phyloP scores from a whole-genome alignment of 441 rosid species.

The Populus hybrid region DNA sequence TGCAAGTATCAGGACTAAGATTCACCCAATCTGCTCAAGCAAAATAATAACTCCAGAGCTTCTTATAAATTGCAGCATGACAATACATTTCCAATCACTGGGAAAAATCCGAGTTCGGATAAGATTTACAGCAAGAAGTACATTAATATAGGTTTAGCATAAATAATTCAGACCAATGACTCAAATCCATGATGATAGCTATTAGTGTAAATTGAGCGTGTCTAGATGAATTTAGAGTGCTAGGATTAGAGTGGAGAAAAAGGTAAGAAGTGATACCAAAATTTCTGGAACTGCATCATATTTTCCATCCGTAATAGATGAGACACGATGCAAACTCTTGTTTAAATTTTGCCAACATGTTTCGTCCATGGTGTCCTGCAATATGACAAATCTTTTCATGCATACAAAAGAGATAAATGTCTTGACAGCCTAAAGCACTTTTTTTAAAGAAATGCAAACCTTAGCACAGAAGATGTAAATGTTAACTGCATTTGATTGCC shows the following conservation, averaged over 20 bases:
- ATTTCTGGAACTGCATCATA: constrained; percentile 77
- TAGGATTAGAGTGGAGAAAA: not conserved
- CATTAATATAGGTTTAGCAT: not conserved
- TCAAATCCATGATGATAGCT: not conserved
- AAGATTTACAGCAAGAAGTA: constrained; percentile 1
- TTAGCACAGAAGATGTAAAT: constrained; percentile 87
- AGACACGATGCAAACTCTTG: constrained; percentile 72
- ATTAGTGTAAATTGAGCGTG: not conserved
- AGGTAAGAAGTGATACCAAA: constrained; percentile 37
- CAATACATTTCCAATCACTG: not conserved
- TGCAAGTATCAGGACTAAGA: not conserved
- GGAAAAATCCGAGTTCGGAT: not conserved
- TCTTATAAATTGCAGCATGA: not conserved
- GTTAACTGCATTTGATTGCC: constrained; percentile 85
- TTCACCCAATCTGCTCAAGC: not conserved
- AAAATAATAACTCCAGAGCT: not conserved
- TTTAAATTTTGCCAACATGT: constrained; percentile 71
- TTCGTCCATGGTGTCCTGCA: constrained; percentile 84
- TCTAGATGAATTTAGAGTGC: not conserved
- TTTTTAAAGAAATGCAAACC: constrained; percentile 37
- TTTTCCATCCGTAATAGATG: constrained; percentile 92
- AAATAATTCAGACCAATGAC: not conserved
- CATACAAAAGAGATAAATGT: constrained; percentile 10
- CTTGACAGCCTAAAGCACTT: constrained; percentile 3
- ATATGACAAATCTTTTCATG: constrained; percentile 15